These are phyloP conservation scores for Termitomyces heimii DNA, from an alignment of 768 basidiomycete genomes.

Conservation along the genomic window DNA sequence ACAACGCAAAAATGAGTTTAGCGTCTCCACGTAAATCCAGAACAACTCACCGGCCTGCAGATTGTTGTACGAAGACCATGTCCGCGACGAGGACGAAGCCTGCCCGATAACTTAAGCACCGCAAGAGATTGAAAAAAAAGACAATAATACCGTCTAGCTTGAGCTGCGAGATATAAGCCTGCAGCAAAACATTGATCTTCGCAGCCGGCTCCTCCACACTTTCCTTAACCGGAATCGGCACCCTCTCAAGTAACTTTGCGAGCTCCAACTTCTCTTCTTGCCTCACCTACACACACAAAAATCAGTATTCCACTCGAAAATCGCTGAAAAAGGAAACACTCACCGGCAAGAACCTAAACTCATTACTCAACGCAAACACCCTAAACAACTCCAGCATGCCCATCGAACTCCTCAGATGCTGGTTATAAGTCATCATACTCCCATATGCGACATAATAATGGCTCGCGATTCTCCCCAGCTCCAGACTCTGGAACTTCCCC, in stretches of 20 bases:
- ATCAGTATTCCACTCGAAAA: neutral
- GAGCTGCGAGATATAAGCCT: constrained; percentile 90
- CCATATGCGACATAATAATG: constrained; percentile 94
- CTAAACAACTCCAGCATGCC: constrained; percentile 86
- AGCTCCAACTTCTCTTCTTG: constrained; percentile 78
- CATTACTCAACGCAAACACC: constrained; percentile 92
- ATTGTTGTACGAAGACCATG: constrained; percentile 97
- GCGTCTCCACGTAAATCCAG: neutral
- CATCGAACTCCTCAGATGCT: constrained; percentile 86
- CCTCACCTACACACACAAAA: constrained; percentile 14
- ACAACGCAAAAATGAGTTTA: neutral
- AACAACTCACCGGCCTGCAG: constrained; percentile 72
- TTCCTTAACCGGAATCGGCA: constrained; percentile 97
- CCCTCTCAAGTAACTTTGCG: constrained; percentile 84
- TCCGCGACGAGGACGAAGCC: constrained; percentile 84
- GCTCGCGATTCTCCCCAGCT: constrained; percentile 90
- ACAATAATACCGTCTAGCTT: constrained; percentile 70
- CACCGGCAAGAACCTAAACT: constrained; percentile 89
- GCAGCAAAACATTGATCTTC: constrained; percentile 94
- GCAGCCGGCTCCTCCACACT: constrained; percentile 93
- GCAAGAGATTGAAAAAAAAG: neutral
- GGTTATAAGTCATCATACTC: constrained; percentile 96
- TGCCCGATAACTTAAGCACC: constrained; percentile 15
- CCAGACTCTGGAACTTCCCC: constrained; percentile 88
- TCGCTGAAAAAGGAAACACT: constrained; percentile 23